Evolutionary conservation across 2,329 filamentous ascomycete species (phyloP), one percentile per base, ranked within the genome.

Genomic region (Mycogone perniciosa): DNA sequence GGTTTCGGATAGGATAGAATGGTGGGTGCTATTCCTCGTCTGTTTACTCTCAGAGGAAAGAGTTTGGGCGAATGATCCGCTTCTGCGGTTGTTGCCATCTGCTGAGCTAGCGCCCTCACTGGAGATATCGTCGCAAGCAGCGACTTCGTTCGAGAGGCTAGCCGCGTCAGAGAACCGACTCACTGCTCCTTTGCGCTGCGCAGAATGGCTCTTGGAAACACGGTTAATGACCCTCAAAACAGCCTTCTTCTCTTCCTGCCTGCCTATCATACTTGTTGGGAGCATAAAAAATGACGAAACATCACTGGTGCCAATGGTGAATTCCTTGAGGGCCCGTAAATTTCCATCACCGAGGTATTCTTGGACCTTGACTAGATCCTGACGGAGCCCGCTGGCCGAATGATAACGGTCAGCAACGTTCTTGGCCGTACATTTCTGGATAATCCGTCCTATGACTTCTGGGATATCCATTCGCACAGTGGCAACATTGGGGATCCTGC

Each of bases 211-310:
- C 62, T 76, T 82, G 20, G 87, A 81, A 44, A 90, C 85, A 43
- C 82, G 84, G 56, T 95, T 85, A 45, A 96, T 88, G 34, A 93
- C 79, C 57, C 76, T 79, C 37, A 90, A 69, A 7, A 96, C 80
- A 35, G 80, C 79, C 43, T 84, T 75, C 39, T 82, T 82, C 64
- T 96, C 89, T 54, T 80, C 75, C 31, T 85, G 76, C 34, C 91
- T 81, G 4, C 92, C 92, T 57, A 96, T 87, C 76, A 95, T 89
- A 52, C 77, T 76, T 0, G 82, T 80, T 0, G 92, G 92, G 20
- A 96, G 77, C 58, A 90, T 86, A 69, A 96, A 96, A 63, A 95
- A 93, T 4, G 90, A 95, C 1, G 89, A 95, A 0, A 96, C 83
- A 66, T 97, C 92, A 52, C 84, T 88, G n/a, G 84, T 81, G 9